These are phyloP conservation scores for Erysimum pusillum DNA, from an alignment of 441 rosid genomes.

Conservation along the genomic window DNA sequence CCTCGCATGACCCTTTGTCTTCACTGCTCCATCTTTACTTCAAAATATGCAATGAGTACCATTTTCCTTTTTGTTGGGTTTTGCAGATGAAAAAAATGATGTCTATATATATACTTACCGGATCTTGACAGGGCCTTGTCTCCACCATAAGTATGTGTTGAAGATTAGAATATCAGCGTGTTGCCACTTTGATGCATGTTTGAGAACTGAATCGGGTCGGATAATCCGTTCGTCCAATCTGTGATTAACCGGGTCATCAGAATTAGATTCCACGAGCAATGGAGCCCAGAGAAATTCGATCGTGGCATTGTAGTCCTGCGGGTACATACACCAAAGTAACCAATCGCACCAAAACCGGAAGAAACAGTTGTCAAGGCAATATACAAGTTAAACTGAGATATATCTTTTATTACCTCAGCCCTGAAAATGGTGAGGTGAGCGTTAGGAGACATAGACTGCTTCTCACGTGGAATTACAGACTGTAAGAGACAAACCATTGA, in stretches of 20 bases:
- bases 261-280: slow-evolving; percentile 90
- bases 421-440: slow-evolving; percentile 89
- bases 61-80: neutral
- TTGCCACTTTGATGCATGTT: slow-evolving; percentile 94
- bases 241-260: slow-evolving; percentile 97
- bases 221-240: slow-evolving; percentile 79
- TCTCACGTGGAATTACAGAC: slow-evolving; percentile 76
- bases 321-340: slow-evolving; percentile 3
- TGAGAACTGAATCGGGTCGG: slow-evolving; percentile 88
- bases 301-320: slow-evolving; percentile 92
- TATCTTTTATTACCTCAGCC: slow-evolving; percentile 70
- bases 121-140: slow-evolving; percentile 92
- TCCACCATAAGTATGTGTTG: slow-evolving; percentile 98
- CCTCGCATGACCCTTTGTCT: slow-evolving; percentile 73
- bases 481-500: slow-evolving; percentile 92
- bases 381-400: neutral
- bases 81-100: neutral
- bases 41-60: neutral
- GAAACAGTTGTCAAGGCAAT: neutral
- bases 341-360: neutral
- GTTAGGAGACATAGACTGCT: slow-evolving; percentile 88
- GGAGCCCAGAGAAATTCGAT: slow-evolving; percentile 97
- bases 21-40: slow-evolving; percentile 86
- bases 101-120: slow-evolving; percentile 54
- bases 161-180: slow-evolving; percentile 89